phyloP scores from a whole-genome alignment of 2,329 filamentous ascomycete species.

The Neurospora crassa region DNA sequence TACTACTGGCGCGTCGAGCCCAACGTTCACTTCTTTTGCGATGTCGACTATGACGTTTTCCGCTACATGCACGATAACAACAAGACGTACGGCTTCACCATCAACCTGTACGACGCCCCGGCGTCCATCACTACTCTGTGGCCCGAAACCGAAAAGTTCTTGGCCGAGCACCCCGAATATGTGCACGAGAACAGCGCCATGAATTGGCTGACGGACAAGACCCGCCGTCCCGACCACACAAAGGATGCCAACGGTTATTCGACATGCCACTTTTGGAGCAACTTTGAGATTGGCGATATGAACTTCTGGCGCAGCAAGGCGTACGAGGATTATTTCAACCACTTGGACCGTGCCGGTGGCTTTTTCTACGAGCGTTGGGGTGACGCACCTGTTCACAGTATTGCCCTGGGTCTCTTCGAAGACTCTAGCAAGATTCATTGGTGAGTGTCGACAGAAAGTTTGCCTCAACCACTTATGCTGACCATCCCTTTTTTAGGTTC shows the following conservation, averaged over 20 bases:
- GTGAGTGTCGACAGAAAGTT: slow-evolving; percentile 39
- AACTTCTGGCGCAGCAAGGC: slow-evolving; percentile 81
- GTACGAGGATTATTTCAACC: slow-evolving; percentile 94
- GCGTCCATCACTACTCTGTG: slow-evolving; percentile 79
- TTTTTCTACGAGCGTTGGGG: slow-evolving; percentile 99
- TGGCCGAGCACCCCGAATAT: slow-evolving; percentile 74
- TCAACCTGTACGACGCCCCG: slow-evolving; percentile 90
- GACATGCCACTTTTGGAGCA: slow-evolving; percentile 98
- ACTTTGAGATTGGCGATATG: slow-evolving; percentile 94
- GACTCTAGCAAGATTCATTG: slow-evolving; percentile 88
- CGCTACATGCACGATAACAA: slow-evolving; percentile 97
- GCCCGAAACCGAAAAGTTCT: slow-evolving; percentile 91
- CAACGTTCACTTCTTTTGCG: slow-evolving; percentile 98
- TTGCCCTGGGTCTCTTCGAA: slow-evolving; percentile 85
- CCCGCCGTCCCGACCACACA: slow-evolving; percentile 70
- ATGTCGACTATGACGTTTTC: slow-evolving; percentile 97
- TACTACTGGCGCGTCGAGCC: slow-evolving; percentile 99
- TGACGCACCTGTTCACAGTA: slow-evolving; percentile 92
- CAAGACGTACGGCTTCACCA: slow-evolving; percentile 98
- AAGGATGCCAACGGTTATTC: slow-evolving; percentile 82
- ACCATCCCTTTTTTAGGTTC: slow-evolving; percentile 57
- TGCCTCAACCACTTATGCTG: slow-evolving; percentile 1
- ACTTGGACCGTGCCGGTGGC: slow-evolving; percentile 84
- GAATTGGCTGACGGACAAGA: slow-evolving; percentile 74
- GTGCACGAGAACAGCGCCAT: slow-evolving; percentile 77